Percentiles rank a stretch among this genome's conserved stretches.
phyloP scores from a whole-genome alignment of 257 asterid species.

The Capsicum chinense region DNA sequence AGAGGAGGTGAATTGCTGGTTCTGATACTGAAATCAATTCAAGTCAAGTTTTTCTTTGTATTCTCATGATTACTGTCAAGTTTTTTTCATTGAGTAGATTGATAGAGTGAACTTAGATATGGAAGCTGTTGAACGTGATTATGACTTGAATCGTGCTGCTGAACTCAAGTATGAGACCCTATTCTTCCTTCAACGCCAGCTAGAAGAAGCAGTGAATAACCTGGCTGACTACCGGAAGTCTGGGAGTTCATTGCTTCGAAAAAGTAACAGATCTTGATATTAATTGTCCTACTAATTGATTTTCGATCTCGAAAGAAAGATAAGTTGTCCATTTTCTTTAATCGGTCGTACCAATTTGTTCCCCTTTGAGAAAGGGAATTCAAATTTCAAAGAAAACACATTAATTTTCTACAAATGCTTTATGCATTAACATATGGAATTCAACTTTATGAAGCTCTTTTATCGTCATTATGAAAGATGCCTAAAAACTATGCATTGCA shows the following conservation, averaged over 20 bases:
- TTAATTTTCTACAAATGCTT: too few relatives aligned
- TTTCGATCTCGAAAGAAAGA: too few relatives aligned
- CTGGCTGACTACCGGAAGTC: conserved; percentile 68
- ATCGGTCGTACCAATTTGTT: too few relatives aligned
- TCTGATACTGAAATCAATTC: background rate
- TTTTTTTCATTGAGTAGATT: conserved; percentile 48
- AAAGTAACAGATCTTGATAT: conserved; percentile 89
- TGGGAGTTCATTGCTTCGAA: conserved; percentile 75
- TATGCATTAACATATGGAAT: too few relatives aligned
- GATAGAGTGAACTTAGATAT: conserved; percentile 93
- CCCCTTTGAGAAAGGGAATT: too few relatives aligned
- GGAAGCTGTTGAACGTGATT: conserved; percentile 97
- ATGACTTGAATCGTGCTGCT: conserved; percentile 90
- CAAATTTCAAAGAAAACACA: too few relatives aligned
- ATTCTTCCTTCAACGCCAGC: conserved; percentile 82
- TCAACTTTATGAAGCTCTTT: too few relatives aligned
- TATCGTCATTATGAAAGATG: too few relatives aligned
- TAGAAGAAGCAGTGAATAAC: conserved; percentile 73
- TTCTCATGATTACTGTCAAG: conserved; percentile 28
- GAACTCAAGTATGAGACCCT: conserved; percentile 91
- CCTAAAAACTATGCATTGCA: too few relatives aligned
- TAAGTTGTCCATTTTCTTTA: too few relatives aligned
- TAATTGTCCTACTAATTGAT: background rate
- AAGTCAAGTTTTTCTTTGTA: background rate
- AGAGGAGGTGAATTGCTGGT: conserved; percentile 66